Evolutionary conservation across 805 yeast genomes (phyloP).

Genomic region (Cyberlindnera bimundalis): DNA sequence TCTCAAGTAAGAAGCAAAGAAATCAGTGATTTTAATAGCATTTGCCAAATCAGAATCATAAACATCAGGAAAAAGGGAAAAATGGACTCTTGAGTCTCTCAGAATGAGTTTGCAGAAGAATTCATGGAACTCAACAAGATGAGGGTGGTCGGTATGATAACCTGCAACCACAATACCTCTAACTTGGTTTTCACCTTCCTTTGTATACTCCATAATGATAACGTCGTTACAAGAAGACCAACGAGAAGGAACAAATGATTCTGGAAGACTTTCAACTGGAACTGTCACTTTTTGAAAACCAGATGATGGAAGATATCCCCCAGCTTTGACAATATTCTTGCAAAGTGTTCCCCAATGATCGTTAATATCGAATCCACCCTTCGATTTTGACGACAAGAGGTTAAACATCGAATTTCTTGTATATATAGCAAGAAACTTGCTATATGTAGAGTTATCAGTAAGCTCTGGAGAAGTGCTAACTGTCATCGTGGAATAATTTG

Average conservation of each 20-base stretch:
- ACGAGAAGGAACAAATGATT: constrained; percentile 11
- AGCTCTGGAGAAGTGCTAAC: neutral
- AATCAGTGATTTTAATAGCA: constrained; percentile 35
- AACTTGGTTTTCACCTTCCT: constrained; percentile 30
- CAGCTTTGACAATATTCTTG: constrained; percentile 4
- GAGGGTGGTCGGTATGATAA: constrained; percentile 27
- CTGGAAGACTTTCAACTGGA: constrained; percentile 8
- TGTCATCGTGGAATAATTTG: constrained; percentile 4
- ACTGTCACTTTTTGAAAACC: no score
- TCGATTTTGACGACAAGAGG: constrained; percentile 30
- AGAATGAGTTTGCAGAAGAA: constrained; percentile 38
- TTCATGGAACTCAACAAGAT: constrained; percentile 25
- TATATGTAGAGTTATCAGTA: constrained; percentile 34
- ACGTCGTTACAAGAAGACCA: constrained; percentile 23
- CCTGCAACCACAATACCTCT: constrained; percentile 38
- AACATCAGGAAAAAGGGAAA: constrained; percentile 10
- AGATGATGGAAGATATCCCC: no score
- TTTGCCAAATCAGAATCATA: constrained; percentile 17
- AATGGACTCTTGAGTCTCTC: constrained; percentile 32
- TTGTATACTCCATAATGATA: constrained; percentile 32
- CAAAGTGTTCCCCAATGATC: constrained; percentile 27
- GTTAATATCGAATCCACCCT: constrained; percentile 30
- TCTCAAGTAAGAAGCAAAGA: constrained; percentile 45
- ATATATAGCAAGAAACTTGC: constrained; percentile 38
- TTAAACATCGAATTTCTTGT: constrained; percentile 27